Percentiles rank a stretch among this genome's conserved stretches.
Conservation (phyloP, 495 filamentous ascomycete species). For the Entonaema liquescens region DNA sequence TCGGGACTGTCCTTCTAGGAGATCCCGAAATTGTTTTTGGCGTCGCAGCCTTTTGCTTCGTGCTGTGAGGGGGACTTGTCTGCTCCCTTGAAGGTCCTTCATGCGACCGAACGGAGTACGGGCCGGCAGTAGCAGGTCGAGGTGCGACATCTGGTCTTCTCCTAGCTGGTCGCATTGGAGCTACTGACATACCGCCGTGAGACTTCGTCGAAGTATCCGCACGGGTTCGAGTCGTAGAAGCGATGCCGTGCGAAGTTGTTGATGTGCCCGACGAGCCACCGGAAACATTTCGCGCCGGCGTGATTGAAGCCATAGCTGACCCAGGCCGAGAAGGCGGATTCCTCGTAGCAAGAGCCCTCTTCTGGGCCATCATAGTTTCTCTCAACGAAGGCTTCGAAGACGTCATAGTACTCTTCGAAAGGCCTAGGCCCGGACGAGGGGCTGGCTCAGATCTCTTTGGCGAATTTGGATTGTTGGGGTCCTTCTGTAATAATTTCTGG, state of each 20-base stretch:
- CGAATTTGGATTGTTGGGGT: conserved; percentile 79
- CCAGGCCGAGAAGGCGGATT: conserved; percentile 73
- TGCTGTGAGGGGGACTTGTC: conserved; percentile 49
- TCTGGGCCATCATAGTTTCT: conserved; percentile 85
- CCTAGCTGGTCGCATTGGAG: conserved; percentile 62
- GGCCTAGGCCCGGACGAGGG: conserved; percentile 59
- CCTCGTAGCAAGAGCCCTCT: conserved; percentile 69
- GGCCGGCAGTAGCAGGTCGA: conserved; percentile 64
- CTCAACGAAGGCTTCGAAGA: conserved; percentile 67
- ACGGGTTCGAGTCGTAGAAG: conserved; percentile 52
- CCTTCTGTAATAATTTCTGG: conserved; percentile 77
- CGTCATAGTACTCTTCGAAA: conserved; percentile 65
- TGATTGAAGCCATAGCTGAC: conserved; percentile 75
- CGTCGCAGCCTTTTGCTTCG: conserved; percentile 49
- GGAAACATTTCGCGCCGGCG: conserved; percentile 63
- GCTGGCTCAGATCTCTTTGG: conserved; percentile 60
- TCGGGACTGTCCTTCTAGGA: conserved; percentile 56
- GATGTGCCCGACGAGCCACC: conserved; percentile 53
- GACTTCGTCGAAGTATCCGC: conserved; percentile 53
- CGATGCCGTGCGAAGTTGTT: conserved; percentile 49
- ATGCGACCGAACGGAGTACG: conserved; percentile 63
- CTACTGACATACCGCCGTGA: conserved; percentile 62
- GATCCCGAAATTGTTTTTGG: conserved; percentile 53
- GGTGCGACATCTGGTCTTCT: conserved; percentile 59
- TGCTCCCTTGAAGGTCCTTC: conserved; percentile 54